Conservation (phyloP, 2,329 filamentous ascomycete genomes). For the Elsinoe arachidis region DNA sequence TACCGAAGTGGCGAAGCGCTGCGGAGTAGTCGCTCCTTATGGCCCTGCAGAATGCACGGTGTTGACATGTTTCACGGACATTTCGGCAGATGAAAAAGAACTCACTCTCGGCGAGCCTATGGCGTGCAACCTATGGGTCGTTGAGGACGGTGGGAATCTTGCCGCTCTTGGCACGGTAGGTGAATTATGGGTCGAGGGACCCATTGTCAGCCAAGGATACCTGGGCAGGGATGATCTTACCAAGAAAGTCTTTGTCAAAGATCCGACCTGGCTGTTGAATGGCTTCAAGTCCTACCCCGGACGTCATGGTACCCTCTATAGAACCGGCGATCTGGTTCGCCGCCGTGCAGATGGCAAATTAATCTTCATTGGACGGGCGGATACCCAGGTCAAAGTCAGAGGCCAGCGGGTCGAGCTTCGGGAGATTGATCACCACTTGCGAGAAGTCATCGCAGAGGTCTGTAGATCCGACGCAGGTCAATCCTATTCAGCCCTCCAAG, state of each 20-base stretch:
- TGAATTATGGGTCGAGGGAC: constrained; percentile 40
- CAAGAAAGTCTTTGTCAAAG: constrained; percentile 25
- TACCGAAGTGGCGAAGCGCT: not conserved
- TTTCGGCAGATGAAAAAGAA: not conserved
- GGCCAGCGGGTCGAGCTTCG: constrained; percentile 20
- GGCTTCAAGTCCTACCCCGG: not conserved
- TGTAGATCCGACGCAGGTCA: constrained; percentile 24
- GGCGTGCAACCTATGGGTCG: not conserved
- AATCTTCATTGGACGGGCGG: constrained; percentile 18
- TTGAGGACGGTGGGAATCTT: constrained; percentile 21
- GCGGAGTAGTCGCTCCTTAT: not conserved
- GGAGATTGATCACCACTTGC: constrained; percentile 16
- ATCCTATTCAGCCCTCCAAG: constrained; percentile 18
- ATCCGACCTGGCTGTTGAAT: constrained; percentile 22
- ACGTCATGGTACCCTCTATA: constrained; percentile 8
- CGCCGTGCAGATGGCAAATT: constrained; percentile 19
- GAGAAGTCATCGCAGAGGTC: no score
- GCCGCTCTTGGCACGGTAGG: constrained; percentile 38
- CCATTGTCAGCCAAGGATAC: constrained; percentile 38
- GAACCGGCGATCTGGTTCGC: constrained; percentile 20
- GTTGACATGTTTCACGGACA: not conserved
- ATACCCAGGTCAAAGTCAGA: constrained; percentile 19
- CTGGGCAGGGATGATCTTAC: constrained; percentile 23
- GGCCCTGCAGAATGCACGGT: not conserved
- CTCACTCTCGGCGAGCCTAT: no score